These are phyloP conservation scores for Athelia psychrophila DNA, from an alignment of 1,284 basidiomycete species.

Conservation along the genomic window DNA sequence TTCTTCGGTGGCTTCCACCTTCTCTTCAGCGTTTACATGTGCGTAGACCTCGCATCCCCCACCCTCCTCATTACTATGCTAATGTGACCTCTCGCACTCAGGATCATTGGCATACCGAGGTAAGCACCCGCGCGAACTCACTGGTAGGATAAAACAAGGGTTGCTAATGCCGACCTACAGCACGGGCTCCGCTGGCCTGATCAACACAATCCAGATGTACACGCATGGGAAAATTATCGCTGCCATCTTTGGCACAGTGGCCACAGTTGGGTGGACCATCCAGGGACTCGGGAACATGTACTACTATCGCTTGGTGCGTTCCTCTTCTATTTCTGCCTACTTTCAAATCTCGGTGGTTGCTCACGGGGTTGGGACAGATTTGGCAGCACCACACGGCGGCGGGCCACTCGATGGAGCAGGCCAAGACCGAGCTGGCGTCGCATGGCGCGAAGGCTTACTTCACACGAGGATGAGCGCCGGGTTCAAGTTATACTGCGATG, in stretches of 20 bases:
- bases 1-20: conserved; percentile 95
- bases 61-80: conserved; percentile 21
- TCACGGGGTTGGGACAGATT: conserved; percentile 52
- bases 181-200: conserved; percentile 93
- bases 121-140: too few relatives aligned
- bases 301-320: conserved; percentile 74
- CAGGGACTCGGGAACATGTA: conserved; percentile 84
- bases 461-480: conserved; percentile 58
- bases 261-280: conserved; percentile 85
- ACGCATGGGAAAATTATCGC: conserved; percentile 62
- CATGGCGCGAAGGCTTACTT: conserved; percentile 90
- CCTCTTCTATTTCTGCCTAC: neutral
- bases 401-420: conserved; percentile 85
- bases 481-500: neutral
- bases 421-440: conserved; percentile 80
- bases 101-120: conserved; percentile 87
- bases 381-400: conserved; percentile 82
- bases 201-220: conserved; percentile 86
- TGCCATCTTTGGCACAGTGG: conserved; percentile 75
- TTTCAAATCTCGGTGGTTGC: conserved; percentile 11
- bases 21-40: conserved; percentile 87
- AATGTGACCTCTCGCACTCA: conserved; percentile 32
- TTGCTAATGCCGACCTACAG: conserved; percentile 36
- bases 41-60: conserved; percentile 26
- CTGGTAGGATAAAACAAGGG: conserved; percentile 7